Percentiles rank a stretch among this genome's conserved stretches.
Evolutionary conservation across 352 stramenopile genomes (phyloP).

Genomic region (Pythium chondricola): DNA sequence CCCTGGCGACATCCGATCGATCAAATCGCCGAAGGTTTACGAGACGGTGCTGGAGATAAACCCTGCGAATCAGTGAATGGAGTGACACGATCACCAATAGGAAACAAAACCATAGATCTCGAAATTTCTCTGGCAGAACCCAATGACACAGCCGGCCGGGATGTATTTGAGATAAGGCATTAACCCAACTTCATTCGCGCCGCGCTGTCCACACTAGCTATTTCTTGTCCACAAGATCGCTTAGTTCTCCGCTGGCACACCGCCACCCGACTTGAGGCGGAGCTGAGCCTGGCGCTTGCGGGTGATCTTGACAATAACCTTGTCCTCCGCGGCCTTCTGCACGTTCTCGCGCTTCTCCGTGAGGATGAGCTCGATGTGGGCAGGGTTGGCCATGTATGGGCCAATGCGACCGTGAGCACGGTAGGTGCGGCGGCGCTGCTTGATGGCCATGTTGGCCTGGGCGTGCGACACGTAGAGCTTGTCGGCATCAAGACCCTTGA

Average conservation of each 20-base stretch:
- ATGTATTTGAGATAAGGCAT: constrained; percentile 68
- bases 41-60: no score
- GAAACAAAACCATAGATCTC: no score
- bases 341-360: constrained; percentile 94
- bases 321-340: constrained; percentile 90
- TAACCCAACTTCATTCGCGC: constrained; percentile 15
- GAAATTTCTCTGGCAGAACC: constrained; percentile 54
- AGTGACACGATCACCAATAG: no score
- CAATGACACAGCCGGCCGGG: constrained; percentile 51
- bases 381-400: constrained; percentile 98
- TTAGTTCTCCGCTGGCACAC: constrained; percentile 77
- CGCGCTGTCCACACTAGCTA: constrained; percentile 17
- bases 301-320: constrained; percentile 77
- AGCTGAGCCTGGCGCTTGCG: constrained; percentile 88
- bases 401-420: constrained; percentile 96
- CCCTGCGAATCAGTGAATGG: no score
- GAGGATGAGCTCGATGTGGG: constrained; percentile 99
- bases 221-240: constrained; percentile 5
- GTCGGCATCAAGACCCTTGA: constrained; percentile 96
- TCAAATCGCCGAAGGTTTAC: no score
- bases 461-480: constrained; percentile 97
- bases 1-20: no score
- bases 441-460: constrained; percentile 97
- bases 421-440: constrained; percentile 98
- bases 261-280: constrained; percentile 84